Evolutionary conservation across 192 early-diverging fungal species (phyloP), one percentile per base, ranked within the genome.

Genomic region (Glomus cerebriforme): DNA sequence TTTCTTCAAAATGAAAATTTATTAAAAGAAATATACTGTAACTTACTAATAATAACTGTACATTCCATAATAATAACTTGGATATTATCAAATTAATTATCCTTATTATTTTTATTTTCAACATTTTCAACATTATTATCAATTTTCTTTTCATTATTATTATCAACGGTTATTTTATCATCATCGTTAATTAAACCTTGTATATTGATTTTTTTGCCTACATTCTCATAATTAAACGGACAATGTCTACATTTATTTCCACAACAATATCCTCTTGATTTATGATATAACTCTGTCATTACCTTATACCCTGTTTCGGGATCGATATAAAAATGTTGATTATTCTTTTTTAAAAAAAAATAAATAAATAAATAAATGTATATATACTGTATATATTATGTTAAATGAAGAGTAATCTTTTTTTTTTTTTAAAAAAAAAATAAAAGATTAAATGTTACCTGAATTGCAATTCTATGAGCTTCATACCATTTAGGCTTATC

Each of bases 161-260:
- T 43, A 9, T 4, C 10, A 5, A 3, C 1, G 1, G 39, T n/a
- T n/a, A n/a, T n/a, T n/a, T n/a, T n/a, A n/a, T n/a, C 6, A 43
- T 9, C 39, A 9, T 43, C 10, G 10, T 43, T 43, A 43, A 9
- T 9, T 43, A 43, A 9, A 43, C 7, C 47, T 54, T 54, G 15
- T 22, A 54, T 22, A 54, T 54, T 31, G 29, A 26, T 27, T 13
- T 47, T 26, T 71, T 71, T 71, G 3, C 90, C 90, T 1, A 92
- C 91, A 37, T 92, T 92, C 29, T 86, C 85, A 39, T 85, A 78
- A 60, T 86, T 59, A 69, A 86, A 92, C 2, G 90, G 90, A 39
- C 91, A 92, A 79, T 92, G 91, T 7, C 91, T 85, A 83, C 91
- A 92, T 22, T 84, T 82, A 80, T 88, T 90, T 24, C 91, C 91